Percentiles rank a stretch among this genome's conserved stretches.
phyloP scores from a whole-genome alignment of 2,329 filamentous ascomycete species.

The Scorias spongiosa region DNA sequence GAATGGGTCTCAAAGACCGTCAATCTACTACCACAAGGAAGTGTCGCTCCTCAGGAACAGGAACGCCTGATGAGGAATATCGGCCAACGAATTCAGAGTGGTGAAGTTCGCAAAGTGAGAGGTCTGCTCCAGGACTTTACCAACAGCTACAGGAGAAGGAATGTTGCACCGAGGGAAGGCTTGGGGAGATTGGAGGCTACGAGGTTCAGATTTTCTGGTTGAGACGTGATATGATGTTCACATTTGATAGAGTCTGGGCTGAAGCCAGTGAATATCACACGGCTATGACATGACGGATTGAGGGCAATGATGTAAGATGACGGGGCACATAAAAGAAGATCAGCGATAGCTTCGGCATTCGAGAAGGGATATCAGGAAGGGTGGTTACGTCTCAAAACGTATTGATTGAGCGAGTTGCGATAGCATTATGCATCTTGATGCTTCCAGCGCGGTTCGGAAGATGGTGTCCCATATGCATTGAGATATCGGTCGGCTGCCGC shows the following conservation, averaged over 20 bases:
- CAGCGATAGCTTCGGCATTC: too few relatives aligned
- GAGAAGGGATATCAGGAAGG: too few relatives aligned
- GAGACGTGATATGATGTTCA: constrained; percentile 2
- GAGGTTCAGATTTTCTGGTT: constrained; percentile 58
- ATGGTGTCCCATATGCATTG: too few relatives aligned
- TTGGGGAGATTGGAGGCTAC: constrained; percentile 74
- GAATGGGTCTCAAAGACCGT: constrained; percentile 75
- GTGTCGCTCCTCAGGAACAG: constrained; percentile 64
- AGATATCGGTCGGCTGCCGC: too few relatives aligned
- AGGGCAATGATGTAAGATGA: too few relatives aligned
- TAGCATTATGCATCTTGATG: too few relatives aligned
- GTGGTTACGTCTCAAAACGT: too few relatives aligned
- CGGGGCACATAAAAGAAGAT: too few relatives aligned
- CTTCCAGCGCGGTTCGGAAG: too few relatives aligned
- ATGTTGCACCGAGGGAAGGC: constrained; percentile 88
- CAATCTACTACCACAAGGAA: constrained; percentile 66
- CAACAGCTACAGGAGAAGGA: constrained; percentile 79
- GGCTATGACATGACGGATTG: too few relatives aligned
- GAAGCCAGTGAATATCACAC: too few relatives aligned
- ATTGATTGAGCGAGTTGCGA: too few relatives aligned
- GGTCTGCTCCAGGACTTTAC: constrained; percentile 90
- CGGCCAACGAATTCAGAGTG: constrained; percentile 52
- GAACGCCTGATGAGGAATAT: constrained; percentile 70
- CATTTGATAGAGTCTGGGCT: not conserved
- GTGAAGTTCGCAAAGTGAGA: constrained; percentile 64